phyloP scores from a whole-genome alignment of 164 flowering plant genomes.

The Macadamia integrifolia region DNA sequence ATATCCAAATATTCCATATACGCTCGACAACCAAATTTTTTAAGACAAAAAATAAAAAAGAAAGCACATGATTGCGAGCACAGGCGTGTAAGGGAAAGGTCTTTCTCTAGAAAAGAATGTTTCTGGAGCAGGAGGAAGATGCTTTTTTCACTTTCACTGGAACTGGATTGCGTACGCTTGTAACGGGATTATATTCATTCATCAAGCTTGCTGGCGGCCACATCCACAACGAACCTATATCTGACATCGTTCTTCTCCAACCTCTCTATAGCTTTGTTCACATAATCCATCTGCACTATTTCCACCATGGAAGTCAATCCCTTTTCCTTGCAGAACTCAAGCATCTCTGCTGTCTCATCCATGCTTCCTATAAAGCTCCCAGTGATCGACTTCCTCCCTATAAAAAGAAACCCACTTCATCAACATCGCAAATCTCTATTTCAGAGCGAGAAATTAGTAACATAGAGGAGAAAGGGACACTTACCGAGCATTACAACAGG shows the following conservation, averaged over 20 bases:
- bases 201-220: slow-evolving; percentile 73
- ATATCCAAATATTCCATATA: no score
- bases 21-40: no score
- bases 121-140: no score
- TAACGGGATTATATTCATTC: not conserved
- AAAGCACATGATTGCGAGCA: no score
- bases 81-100: no score
- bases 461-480: not conserved
- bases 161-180: no score
- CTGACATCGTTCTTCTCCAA: slow-evolving; percentile 83
- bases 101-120: no score
- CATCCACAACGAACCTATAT: slow-evolving; percentile 78
- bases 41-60: no score
- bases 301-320: slow-evolving; percentile 54
- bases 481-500: slow-evolving; percentile 30
- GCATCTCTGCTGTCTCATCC: slow-evolving; percentile 71
- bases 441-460: not conserved
- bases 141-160: no score
- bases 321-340: slow-evolving; percentile 69
- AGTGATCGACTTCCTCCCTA: slow-evolving; percentile 74
- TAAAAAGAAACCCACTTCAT: not conserved
- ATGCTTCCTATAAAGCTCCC: slow-evolving; percentile 89
- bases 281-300: slow-evolving; percentile 63
- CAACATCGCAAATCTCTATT: not conserved
- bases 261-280: slow-evolving; percentile 70